Percentiles rank a stretch among this genome's conserved stretches.
Conservation (phyloP, 23 red algal genomes). For the Gracilaria caudata region DNA sequence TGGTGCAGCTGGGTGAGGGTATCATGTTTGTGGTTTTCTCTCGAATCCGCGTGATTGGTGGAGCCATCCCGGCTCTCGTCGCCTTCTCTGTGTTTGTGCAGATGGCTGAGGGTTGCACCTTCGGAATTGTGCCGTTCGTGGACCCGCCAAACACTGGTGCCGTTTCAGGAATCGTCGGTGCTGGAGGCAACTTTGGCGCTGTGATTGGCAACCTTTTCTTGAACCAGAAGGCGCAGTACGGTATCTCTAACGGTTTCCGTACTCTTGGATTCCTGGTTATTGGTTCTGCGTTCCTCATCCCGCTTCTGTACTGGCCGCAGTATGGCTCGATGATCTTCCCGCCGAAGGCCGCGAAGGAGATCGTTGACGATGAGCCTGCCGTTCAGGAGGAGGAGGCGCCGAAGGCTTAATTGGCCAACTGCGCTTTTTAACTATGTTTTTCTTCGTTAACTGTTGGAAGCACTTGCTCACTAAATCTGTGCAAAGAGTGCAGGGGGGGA, state of each 20-base stretch:
- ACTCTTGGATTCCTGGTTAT: constrained; percentile 80
- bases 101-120: constrained; percentile 81
- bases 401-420: background rate
- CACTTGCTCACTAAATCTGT: background rate
- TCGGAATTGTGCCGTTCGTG: constrained; percentile 95
- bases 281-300: constrained; percentile 74
- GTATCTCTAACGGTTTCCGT: constrained; percentile 58
- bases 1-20: constrained; percentile 70
- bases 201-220: constrained; percentile 78
- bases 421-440: background rate
- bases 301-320: constrained; percentile 76
- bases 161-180: constrained; percentile 91
- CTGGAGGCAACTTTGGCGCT: constrained; percentile 90
- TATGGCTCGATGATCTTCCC: constrained; percentile 64
- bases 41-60: constrained; percentile 61
- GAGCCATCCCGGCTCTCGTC: constrained; percentile 81
- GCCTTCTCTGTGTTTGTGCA: constrained; percentile 89
- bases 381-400: constrained; percentile 7
- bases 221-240: constrained; percentile 21
- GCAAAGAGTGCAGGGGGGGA: background rate
- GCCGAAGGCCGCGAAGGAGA: constrained; percentile 32
- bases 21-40: constrained; percentile 80
- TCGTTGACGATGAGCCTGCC: constrained; percentile 23
- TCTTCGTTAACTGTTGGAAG: background rate
- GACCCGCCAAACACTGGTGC: constrained; percentile 82